Evolutionary conservation across 441 rosid species (phyloP).

Genomic region (Gossypium davidsonii): DNA sequence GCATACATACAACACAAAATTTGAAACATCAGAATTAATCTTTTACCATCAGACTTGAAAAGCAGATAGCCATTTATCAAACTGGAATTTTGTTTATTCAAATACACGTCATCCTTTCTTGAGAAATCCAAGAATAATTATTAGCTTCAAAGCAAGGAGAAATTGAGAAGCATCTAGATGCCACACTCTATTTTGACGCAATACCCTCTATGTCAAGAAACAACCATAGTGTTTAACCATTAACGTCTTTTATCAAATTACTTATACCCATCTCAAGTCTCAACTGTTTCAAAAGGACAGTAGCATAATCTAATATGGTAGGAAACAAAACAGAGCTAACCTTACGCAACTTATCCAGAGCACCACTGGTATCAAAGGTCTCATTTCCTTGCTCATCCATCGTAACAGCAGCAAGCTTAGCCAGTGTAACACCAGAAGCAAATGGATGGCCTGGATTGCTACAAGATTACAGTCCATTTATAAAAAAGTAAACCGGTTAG

Average conservation of each 20-base stretch:
- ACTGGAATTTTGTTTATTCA: background rate
- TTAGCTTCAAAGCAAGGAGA: background rate
- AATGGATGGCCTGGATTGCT: slow-evolving; percentile 88
- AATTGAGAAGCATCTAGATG: background rate
- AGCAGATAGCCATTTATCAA: background rate
- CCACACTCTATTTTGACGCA: background rate
- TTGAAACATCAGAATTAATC: background rate
- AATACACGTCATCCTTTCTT: background rate
- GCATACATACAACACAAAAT: background rate
- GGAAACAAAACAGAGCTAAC: slow-evolving; percentile 38
- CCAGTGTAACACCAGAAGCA: slow-evolving; percentile 86
- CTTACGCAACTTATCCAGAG: slow-evolving; percentile 89
- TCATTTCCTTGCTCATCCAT: slow-evolving; percentile 95
- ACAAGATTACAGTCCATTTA: slow-evolving; percentile 12
- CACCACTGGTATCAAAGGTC: slow-evolving; percentile 97
- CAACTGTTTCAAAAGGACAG: background rate
- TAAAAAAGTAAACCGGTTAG: slow-evolving; percentile 18
- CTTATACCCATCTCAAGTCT: background rate
- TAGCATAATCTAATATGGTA: slow-evolving; percentile 4
- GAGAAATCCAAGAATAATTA: background rate
- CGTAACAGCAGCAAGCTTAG: slow-evolving; percentile 97
- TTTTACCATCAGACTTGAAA: background rate
- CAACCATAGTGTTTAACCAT: background rate
- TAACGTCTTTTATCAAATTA: background rate
- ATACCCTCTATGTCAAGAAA: slow-evolving; percentile 3